These are phyloP conservation scores for Mycena chlorophos DNA, from an alignment of 768 basidiomycete species.

Conservation along the genomic window DNA sequence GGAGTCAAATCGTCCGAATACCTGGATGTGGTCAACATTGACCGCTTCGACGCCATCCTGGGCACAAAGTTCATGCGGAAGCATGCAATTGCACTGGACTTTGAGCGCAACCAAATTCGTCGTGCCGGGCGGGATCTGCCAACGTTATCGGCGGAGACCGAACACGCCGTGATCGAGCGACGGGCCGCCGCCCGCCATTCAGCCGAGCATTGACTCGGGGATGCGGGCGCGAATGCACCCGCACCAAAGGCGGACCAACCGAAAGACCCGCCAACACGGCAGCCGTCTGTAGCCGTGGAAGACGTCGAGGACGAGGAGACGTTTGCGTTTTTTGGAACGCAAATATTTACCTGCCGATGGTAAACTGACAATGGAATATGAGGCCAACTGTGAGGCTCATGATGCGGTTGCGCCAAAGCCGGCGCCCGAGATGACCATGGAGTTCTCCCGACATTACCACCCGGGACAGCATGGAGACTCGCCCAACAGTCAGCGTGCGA, in stretches of 20 bases:
- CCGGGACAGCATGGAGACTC: not conserved
- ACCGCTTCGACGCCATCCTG: constrained; percentile 37
- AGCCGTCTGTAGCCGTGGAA: not conserved
- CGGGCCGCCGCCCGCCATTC: not conserved
- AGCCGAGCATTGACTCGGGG: constrained; percentile 2
- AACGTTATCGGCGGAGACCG: not conserved
- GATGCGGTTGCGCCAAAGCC: too few relatives aligned
- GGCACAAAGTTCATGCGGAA: constrained; percentile 35
- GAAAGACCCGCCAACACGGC: not conserved
- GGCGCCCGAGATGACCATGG: not conserved
- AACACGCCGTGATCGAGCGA: not conserved
- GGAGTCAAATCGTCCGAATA: constrained; percentile 15
- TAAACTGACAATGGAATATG: not conserved
- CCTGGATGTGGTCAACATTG: constrained; percentile 37
- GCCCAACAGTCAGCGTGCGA: not conserved
- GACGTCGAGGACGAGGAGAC: constrained; percentile 2
- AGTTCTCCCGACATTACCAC: not conserved
- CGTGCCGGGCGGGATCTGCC: constrained; percentile 4
- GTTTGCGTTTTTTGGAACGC: not conserved
- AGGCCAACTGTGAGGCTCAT: not conserved
- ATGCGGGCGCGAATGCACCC: too few relatives aligned
- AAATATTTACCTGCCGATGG: not conserved
- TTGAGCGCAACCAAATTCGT: constrained; percentile 18
- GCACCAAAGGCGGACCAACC: not conserved
- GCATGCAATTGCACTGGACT: constrained; percentile 28